phyloP scores from a whole-genome alignment of 2,329 filamentous ascomycete genomes.

The Exophiala calicioides region DNA sequence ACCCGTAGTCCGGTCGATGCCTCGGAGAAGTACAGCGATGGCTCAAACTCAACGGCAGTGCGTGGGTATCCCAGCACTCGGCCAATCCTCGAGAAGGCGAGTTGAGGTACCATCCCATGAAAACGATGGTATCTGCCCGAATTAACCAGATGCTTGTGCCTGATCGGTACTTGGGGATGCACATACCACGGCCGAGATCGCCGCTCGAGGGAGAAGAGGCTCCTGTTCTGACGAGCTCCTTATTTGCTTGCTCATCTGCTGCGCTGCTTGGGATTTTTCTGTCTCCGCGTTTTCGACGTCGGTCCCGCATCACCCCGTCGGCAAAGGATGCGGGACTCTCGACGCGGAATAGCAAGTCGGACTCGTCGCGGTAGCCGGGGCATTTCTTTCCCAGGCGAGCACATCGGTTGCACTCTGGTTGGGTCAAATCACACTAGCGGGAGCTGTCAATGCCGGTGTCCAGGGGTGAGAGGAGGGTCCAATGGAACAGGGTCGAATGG shows the following conservation, averaged over 20 bases:
- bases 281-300: constrained; percentile 9
- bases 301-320: constrained; percentile 12
- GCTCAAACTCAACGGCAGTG: constrained; percentile 16
- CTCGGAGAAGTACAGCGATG: constrained; percentile 4
- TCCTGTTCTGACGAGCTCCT: background rate
- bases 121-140: constrained; percentile 10
- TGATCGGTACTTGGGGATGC: too few species aligned
- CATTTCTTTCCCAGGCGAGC: constrained; percentile 32
- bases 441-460: constrained; percentile 8
- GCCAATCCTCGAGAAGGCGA: constrained; percentile 5
- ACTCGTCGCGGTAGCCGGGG: constrained; percentile 37
- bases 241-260: background rate
- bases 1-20: background rate
- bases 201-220: background rate
- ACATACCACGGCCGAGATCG: background rate
- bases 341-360: constrained; percentile 37
- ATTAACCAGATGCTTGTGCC: too few species aligned
- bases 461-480: too few species aligned
- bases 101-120: constrained; percentile 7
- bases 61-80: constrained; percentile 16
- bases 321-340: constrained; percentile 27
- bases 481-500: too few species aligned
- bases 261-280: background rate
- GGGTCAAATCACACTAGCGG: constrained; percentile 23
- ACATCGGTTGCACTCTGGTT: constrained; percentile 29